A percentile compares a stretch with the other conserved stretches of the same genome.
Evolutionary conservation across 129 eudicot genomes (phyloP).

Genomic region (Gnaphalium uliginosum): DNA sequence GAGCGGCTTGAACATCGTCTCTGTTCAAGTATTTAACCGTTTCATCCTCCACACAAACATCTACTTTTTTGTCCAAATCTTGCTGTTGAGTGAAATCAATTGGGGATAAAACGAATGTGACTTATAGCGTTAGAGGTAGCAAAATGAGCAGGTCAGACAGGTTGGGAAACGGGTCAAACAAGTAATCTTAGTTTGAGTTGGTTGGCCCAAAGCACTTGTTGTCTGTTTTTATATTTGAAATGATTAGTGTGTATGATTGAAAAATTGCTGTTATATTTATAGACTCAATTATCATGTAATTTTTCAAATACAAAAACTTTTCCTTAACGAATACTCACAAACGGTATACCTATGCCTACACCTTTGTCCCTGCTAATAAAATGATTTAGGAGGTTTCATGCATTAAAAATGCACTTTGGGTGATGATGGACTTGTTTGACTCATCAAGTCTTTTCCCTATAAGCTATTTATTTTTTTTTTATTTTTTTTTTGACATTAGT

Average conservation of each 20-base stretch:
- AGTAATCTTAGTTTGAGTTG: not conserved
- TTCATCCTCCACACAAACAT: slow-evolving; percentile 63
- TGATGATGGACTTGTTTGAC: not conserved
- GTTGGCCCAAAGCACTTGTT: not conserved
- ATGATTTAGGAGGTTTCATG: not conserved
- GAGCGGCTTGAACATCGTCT: slow-evolving; percentile 57
- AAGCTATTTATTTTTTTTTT: not conserved
- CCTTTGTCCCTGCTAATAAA: no score
- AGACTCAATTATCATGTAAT: no score
- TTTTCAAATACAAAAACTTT: no score
- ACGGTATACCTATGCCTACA: no score
- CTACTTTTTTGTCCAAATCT: slow-evolving; percentile 40
- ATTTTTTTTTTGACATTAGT: no score
- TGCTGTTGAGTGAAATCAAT: slow-evolving; percentile 31
- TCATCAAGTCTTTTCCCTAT: not conserved
- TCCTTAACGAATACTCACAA: no score
- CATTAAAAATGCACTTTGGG: not conserved
- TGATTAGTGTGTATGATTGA: not conserved
- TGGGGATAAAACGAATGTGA: not conserved
- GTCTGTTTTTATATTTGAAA: not conserved
- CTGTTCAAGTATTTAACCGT: slow-evolving; percentile 50
- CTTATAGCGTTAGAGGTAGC: not conserved
- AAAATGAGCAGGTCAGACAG: not conserved
- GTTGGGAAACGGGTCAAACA: not conserved
- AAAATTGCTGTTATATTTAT: no score